Percentiles rank a stretch among this genome's conserved stretches.
These are phyloP conservation scores for Zygoascus ofunaensis DNA, from an alignment of 805 yeast genomes.

Conservation along the genomic window DNA sequence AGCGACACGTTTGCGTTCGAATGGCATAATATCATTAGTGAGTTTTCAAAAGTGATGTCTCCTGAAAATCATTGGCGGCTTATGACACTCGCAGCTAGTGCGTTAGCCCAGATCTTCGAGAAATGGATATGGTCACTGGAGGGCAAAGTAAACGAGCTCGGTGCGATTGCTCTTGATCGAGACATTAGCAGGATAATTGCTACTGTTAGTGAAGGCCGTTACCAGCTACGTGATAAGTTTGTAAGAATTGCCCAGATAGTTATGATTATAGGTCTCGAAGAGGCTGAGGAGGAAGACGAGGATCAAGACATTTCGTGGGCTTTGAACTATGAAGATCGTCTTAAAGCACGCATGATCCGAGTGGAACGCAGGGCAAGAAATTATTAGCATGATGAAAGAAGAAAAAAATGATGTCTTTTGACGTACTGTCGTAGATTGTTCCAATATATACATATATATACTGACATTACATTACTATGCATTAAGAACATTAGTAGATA, in stretches of 20 bases:
- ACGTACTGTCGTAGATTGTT: no score
- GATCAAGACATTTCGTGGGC: constrained; percentile 49
- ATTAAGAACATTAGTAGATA: no score
- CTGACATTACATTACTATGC: no score
- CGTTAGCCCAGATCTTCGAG: constrained; percentile 52
- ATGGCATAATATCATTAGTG: constrained; percentile 59
- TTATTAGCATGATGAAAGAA: not conserved
- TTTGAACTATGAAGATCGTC: constrained; percentile 64
- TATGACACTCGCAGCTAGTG: constrained; percentile 43
- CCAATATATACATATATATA: no score
- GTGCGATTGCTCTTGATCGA: constrained; percentile 73
- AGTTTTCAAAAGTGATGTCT: constrained; percentile 54
- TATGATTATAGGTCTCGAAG: constrained; percentile 73
- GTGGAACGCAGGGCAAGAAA: constrained; percentile 5
- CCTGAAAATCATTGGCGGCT: constrained; percentile 41
- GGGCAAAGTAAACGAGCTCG: constrained; percentile 67
- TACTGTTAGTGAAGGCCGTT: constrained; percentile 55
- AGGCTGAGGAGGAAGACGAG: constrained; percentile 42
- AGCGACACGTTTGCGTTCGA: constrained; percentile 42
- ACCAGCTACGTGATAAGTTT: constrained; percentile 68
- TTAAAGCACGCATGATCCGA: constrained; percentile 17
- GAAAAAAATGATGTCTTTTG: no score
- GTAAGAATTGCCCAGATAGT: constrained; percentile 77
- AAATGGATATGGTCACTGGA: constrained; percentile 57
- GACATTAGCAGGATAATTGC: constrained; percentile 68